Percentiles rank a stretch among this genome's conserved stretches.
These are phyloP conservation scores for Dictyostelium intermedium DNA, from an alignment of 78 protist species.

Conservation along the genomic window DNA sequence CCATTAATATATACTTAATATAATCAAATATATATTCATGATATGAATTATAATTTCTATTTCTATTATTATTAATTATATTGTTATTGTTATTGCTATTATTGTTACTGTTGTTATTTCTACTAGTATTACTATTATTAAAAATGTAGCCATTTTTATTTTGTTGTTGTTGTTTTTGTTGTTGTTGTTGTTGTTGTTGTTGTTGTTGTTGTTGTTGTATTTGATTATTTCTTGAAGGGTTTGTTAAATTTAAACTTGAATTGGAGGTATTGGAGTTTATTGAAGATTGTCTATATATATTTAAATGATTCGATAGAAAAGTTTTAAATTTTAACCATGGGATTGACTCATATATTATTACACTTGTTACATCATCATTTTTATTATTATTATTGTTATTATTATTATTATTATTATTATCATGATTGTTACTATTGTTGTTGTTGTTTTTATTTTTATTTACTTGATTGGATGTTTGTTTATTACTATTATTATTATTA, in stretches of 20 bases:
- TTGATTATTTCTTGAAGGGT: not conserved
- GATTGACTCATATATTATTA: not conserved
- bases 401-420: not conserved
- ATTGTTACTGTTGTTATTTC: not conserved
- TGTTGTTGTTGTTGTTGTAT: not conserved
- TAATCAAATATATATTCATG: slow-evolving; percentile 3
- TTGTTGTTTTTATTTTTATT: not conserved
- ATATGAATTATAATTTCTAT: not conserved
- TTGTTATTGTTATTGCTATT: not conserved
- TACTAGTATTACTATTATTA: not conserved
- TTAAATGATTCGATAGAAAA: not conserved
- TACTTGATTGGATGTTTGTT: not conserved
- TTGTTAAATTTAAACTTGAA: not conserved
- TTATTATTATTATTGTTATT: not conserved
- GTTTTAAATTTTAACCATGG: not conserved
- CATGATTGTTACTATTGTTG: not conserved
- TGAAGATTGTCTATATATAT: not conserved
- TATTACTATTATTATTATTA: not conserved
- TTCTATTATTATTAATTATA: not conserved
- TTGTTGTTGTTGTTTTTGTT: too few relatives aligned
- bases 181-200: not conserved
- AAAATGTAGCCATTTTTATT: not conserved
- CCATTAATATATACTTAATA: slow-evolving; percentile 5
- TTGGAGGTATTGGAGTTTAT: not conserved
- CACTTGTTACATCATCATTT: not conserved